Evolutionary conservation across 495 filamentous ascomycete species (phyloP), one percentile per base, ranked within the genome.

Genomic region (Geopyxis carbonaria): DNA sequence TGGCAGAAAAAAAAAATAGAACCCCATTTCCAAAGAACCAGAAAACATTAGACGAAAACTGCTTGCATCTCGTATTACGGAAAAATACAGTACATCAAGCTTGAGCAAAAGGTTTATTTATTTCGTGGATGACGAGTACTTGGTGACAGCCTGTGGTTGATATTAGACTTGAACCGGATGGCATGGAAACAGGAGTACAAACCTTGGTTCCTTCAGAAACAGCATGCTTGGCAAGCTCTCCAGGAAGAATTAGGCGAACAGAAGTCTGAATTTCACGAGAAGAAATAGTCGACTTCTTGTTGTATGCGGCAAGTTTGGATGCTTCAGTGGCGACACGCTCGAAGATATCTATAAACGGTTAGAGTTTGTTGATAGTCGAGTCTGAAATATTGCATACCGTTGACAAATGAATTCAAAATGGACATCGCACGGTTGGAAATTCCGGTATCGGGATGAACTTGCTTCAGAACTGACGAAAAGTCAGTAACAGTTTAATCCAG

Each of bases 241-340:
- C 89, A 28, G 89, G 89, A 14, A 97, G 81, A 63, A 97, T 97
- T 30, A 97, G 76, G 44, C 89, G 78, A 48, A 97, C 89, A 46
- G 89, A 97, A 51, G 89, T 97, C 74, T 97, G 89, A 60, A 97
- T 97, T 68, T 97, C 89, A 60, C 89, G 78, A 46, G 87, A 93
- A 18, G 89, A 95, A 69, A 97, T 97, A 64, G 89, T 97, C 31
- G 87, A 94, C 73, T 97, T 97, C 80, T 97, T 97, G 78, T 97
- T 97, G 72, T 97, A 97, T 38, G 89, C 91, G 51, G 89, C 89
- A 33, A 97, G 75, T 77, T 97, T 97, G 59, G 84, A 93, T 30
- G 89, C 89, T 64, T 97, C 89, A 40, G 89, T 95, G 34, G 89
- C 89, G 52, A 97, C 89, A 52, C 89, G 91, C 77, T 97, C 89